Base-by-base conservation (phyloP, 139 green algal genomes). In the Coccomyxa sp. region DNA sequence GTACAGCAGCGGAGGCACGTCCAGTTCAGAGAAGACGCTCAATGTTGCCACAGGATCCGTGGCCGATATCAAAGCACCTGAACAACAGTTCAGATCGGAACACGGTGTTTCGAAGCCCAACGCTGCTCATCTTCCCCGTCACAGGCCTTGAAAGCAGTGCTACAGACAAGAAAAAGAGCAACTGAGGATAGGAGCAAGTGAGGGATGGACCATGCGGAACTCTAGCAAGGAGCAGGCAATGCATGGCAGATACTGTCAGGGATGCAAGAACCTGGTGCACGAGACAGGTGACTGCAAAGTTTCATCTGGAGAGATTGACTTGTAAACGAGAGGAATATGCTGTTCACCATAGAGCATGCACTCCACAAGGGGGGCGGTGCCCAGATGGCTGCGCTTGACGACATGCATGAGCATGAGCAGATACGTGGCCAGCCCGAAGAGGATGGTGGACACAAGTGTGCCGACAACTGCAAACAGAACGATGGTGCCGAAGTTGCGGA, bases 21-120 rank as follows among this genome's bases (percentile, higher is more conserved):
- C 76, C 60, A 85, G 76, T n/a, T 82, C 66, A 23, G 86, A 79
- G n/a, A 92, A 85, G 13, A 93, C 83, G 27, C 86, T 93, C 67
- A 98, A 90, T 4, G 91, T 92, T 18, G 94, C 94, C 38, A 98
- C 95, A 27, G 88, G 93, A 88, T 98, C 95, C 12, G 95, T 96
- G 13, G 95, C 92, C 0, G 90, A 89, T 76, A 98, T 86, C 25
- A 86, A 63, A 0, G 82, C 63, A 15, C 82, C 82, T 86, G 82
- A 27, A 60, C 28, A 17, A 58, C 74, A 38, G n/a, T 79, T 38
- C 74, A 79, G 74, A 9, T 38, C 1, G 15, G 25, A 79, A 79
- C 23, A 79, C n/a, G 30, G 7, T 51, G 38, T 51, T 51, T 51
- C 7, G 3, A 7, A 51, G 38, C 38, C 38, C 38, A 51, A 51